These are phyloP conservation scores for Polychytrium aggregatum DNA, from an alignment of 192 early-diverging fungal genomes.

Conservation along the genomic window DNA sequence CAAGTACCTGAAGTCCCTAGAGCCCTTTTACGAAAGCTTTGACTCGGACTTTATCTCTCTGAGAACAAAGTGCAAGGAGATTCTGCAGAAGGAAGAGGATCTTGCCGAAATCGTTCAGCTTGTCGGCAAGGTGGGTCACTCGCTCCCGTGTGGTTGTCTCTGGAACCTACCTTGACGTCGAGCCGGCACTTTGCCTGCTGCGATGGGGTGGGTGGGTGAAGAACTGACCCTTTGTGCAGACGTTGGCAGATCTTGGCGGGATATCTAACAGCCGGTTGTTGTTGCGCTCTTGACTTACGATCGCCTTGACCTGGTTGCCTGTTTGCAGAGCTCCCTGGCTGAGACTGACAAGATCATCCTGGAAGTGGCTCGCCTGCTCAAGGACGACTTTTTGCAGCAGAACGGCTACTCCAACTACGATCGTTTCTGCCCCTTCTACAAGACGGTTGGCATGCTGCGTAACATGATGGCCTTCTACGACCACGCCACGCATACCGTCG, in stretches of 20 bases:
- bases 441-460: constrained; percentile 95
- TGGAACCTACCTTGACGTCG: too few relatives aligned
- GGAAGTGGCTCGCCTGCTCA: constrained; percentile 93
- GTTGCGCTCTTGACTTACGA: neutral
- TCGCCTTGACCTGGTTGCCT: too few relatives aligned
- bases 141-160: too few relatives aligned
- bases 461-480: constrained; percentile 98
- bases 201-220: too few relatives aligned
- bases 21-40: constrained; percentile 85
- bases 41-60: constrained; percentile 90
- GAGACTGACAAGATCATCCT: constrained; percentile 99
- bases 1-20: constrained; percentile 96
- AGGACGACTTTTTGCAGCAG: constrained; percentile 99
- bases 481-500: constrained; percentile 87
- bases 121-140: constrained; percentile 75
- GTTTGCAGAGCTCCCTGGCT: constrained; percentile 52
- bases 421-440: constrained; percentile 99
- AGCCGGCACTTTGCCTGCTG: too few relatives aligned
- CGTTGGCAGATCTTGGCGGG: too few relatives aligned
- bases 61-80: constrained; percentile 92
- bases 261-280: too few relatives aligned
- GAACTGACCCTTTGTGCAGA: too few relatives aligned
- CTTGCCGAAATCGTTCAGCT: constrained; percentile 99
- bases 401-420: constrained; percentile 99
- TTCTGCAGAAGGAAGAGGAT: constrained; percentile 97